These are phyloP conservation scores for Quercus agrifolia DNA, from an alignment of 306 rosid genomes.

Conservation along the genomic window DNA sequence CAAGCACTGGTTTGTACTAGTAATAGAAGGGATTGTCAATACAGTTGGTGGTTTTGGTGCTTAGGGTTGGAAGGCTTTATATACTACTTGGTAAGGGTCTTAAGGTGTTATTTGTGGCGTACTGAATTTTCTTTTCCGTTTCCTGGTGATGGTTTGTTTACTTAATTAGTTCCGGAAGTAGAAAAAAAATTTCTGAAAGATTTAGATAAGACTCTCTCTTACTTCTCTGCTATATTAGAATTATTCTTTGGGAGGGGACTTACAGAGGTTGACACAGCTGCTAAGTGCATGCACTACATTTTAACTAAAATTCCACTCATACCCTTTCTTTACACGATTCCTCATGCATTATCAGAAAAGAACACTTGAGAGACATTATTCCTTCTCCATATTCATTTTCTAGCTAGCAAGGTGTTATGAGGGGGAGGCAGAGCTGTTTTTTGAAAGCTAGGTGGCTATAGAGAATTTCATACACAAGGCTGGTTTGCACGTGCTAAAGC, in stretches of 20 bases:
- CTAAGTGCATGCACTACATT: slow-evolving; percentile 33
- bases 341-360: slow-evolving; percentile 66
- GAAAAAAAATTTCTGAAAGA: slow-evolving; percentile 11
- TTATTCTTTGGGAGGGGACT: slow-evolving; percentile 28
- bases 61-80: slow-evolving; percentile 47
- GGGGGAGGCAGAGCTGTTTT: slow-evolving; percentile 49
- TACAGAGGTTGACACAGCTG: slow-evolving; percentile 22
- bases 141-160: slow-evolving; percentile 33
- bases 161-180: slow-evolving; percentile 29
- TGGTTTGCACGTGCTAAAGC: slow-evolving; percentile 25
- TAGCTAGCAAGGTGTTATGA: slow-evolving; percentile 45
- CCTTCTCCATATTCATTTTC: slow-evolving; percentile 34
- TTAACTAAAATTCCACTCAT: slow-evolving; percentile 30
- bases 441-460: slow-evolving; percentile 35
- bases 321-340: slow-evolving; percentile 72
- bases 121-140: slow-evolving; percentile 43
- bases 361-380: slow-evolving; percentile 20
- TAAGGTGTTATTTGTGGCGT: slow-evolving; percentile 33
- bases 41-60: slow-evolving; percentile 42
- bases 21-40: slow-evolving; percentile 24
- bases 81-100: slow-evolving; percentile 42
- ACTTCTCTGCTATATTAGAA: neutral
- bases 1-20: slow-evolving; percentile 18
- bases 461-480: neutral
- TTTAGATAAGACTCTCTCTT: slow-evolving; percentile 9